phyloP scores from a whole-genome alignment of 345 rosid species.

The Aethionema arabicum region DNA sequence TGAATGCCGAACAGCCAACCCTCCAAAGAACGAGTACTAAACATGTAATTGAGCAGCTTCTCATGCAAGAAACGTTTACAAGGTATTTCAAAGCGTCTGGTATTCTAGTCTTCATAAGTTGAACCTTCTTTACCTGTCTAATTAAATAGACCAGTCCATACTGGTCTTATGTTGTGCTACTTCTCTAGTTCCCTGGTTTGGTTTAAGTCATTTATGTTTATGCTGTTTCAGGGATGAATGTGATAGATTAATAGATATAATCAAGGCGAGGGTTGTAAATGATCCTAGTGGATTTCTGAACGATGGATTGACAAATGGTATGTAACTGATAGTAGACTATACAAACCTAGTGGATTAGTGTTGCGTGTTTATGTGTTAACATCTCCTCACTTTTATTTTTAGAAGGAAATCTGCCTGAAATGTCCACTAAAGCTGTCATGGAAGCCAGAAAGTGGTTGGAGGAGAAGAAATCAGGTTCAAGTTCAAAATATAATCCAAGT shows the following conservation, averaged over 20 bases:
- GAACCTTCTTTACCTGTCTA: slow-evolving; percentile 13
- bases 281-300: slow-evolving; percentile 35
- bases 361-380: slow-evolving; percentile 20
- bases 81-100: slow-evolving; percentile 49
- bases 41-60: slow-evolving; percentile 69
- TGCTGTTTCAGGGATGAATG: slow-evolving; percentile 76
- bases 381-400: slow-evolving; percentile 29
- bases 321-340: slow-evolving; percentile 34
- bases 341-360: slow-evolving; percentile 3
- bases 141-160: slow-evolving; percentile 1
- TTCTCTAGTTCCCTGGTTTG: not conserved
- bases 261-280: slow-evolving; percentile 70
- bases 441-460: slow-evolving; percentile 85
- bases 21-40: slow-evolving; percentile 39
- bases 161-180: not conserved
- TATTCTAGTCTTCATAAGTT: slow-evolving; percentile 5
- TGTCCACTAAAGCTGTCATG: slow-evolving; percentile 48
- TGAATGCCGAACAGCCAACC: slow-evolving; percentile 35
- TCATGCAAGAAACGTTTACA: slow-evolving; percentile 75
- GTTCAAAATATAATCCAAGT: slow-evolving; percentile 50
- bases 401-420: slow-evolving; percentile 53
- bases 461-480: slow-evolving; percentile 69
- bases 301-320: slow-evolving; percentile 42
- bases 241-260: slow-evolving; percentile 56
- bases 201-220: slow-evolving; percentile 27